Evolutionary conservation across 1,284 basidiomycete species (phyloP).

Genomic region (Cutaneotrichosporon spelunceum): DNA sequence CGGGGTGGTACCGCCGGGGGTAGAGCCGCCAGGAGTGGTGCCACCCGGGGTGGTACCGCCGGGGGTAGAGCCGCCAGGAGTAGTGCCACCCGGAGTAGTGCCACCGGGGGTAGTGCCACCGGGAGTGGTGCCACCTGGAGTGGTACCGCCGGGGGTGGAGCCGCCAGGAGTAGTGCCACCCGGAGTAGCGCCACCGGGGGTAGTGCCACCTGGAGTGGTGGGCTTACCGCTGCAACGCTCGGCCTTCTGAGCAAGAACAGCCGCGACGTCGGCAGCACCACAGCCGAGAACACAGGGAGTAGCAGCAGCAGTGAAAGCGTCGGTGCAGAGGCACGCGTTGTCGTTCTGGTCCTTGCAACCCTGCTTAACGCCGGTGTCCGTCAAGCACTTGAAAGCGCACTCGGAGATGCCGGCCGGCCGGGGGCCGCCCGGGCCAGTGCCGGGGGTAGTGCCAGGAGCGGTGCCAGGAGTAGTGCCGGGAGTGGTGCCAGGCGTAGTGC

Average conservation of each 20-base stretch:
- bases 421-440: background rate
- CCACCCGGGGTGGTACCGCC: no score
- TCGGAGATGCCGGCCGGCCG: background rate
- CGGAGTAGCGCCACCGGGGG: no score
- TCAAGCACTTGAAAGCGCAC: background rate
- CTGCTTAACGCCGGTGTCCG: background rate
- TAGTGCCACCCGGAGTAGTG: no score
- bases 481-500: background rate
- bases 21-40: no score
- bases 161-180: no score
- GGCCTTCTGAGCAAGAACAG: slow-evolving; percentile 5
- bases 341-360: slow-evolving; percentile 12
- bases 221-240: background rate
- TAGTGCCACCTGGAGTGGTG: background rate
- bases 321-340: slow-evolving; percentile 11
- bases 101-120: no score
- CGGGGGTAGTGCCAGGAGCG: background rate
- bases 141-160: no score
- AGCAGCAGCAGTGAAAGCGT: slow-evolving; percentile 7
- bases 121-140: no score
- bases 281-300: background rate
- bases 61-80: no score
- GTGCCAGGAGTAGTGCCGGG: background rate
- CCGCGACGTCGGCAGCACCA: slow-evolving; percentile 5
- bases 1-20: no score